Percentiles rank a stretch among this genome's conserved stretches.
Evolutionary conservation across 1,284 basidiomycete species (phyloP).

Genomic region (Cutaneotrichosporon cyanovorans): DNA sequence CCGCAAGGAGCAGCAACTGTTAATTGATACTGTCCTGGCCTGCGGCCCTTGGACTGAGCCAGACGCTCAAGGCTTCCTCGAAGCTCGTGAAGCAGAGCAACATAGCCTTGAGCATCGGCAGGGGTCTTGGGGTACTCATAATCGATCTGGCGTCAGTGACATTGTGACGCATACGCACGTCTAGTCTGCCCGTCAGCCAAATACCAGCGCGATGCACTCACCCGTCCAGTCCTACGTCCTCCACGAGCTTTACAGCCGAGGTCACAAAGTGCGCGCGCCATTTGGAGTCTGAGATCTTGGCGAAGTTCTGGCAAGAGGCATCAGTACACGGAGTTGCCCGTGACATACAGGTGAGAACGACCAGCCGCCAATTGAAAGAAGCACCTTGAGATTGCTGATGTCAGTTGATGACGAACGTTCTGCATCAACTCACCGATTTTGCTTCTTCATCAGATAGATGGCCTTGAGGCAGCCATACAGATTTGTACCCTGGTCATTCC

Average conservation of each 20-base stretch:
- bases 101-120: conserved; percentile 48
- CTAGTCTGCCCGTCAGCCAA: conserved; percentile 44
- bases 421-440: conserved; percentile 52
- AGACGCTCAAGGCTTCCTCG: conserved; percentile 46
- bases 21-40: conserved; percentile 44
- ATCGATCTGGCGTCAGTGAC: conserved; percentile 32
- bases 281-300: conserved; percentile 52
- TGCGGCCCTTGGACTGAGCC: conserved; percentile 31
- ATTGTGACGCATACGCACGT: conserved; percentile 49
- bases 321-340: background rate
- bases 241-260: conserved; percentile 63
- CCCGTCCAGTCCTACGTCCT: conserved; percentile 86
- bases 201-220: conserved; percentile 40
- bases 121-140: conserved; percentile 51
- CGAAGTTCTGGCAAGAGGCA: conserved; percentile 35
- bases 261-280: conserved; percentile 63
- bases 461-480: conserved; percentile 83
- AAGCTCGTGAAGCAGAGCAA: conserved; percentile 47
- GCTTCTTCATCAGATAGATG: conserved; percentile 70
- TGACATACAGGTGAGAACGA: conserved; percentile 61
- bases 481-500: conserved; percentile 76
- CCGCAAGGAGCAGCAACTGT: conserved; percentile 77
- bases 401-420: background rate
- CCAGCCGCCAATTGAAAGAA: conserved; percentile 78
- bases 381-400: conserved; percentile 61